phyloP scores from a whole-genome alignment of 1,284 basidiomycete genomes.

The Heliocybe sulcata region DNA sequence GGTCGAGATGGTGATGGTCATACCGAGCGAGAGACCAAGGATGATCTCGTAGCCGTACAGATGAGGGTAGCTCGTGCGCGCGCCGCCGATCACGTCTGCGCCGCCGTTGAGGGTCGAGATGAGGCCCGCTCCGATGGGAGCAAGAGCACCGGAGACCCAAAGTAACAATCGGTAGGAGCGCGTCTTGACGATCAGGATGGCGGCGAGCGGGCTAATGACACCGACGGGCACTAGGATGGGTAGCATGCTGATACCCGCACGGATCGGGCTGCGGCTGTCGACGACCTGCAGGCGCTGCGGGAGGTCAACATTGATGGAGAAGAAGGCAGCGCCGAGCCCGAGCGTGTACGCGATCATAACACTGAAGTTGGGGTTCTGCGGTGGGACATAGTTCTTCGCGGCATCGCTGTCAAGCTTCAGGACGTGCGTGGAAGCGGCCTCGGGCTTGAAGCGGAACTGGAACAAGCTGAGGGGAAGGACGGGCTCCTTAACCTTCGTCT shows the following conservation, averaged over 20 bases:
- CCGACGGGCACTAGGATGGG: conserved; percentile 1
- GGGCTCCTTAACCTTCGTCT: conserved; percentile 9
- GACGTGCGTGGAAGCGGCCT: not conserved
- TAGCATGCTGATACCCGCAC: conserved; percentile 1
- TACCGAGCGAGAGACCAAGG: not conserved
- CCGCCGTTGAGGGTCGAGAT: not conserved
- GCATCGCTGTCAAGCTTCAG: not conserved
- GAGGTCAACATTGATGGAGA: not conserved
- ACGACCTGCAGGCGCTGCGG: conserved; percentile 2
- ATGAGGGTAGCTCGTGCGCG: not conserved
- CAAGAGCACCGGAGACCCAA: not conserved
- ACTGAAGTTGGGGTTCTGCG: not conserved
- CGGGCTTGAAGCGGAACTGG: not conserved
- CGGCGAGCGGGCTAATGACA: not conserved
- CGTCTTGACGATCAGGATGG: not conserved
- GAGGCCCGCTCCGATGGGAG: not conserved
- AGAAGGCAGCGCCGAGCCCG: not conserved
- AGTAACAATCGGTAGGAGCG: not conserved
- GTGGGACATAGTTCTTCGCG: not conserved
- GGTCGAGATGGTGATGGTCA: conserved; percentile 2
- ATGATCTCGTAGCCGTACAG: conserved; percentile 2
- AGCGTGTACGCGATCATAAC: not conserved
- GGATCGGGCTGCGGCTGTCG: not conserved
- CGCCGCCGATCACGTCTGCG: not conserved
- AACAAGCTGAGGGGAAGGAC: conserved; percentile 8